Conservation (phyloP, 495 filamentous ascomycete genomes). For the Penicillium cataractarum region DNA sequence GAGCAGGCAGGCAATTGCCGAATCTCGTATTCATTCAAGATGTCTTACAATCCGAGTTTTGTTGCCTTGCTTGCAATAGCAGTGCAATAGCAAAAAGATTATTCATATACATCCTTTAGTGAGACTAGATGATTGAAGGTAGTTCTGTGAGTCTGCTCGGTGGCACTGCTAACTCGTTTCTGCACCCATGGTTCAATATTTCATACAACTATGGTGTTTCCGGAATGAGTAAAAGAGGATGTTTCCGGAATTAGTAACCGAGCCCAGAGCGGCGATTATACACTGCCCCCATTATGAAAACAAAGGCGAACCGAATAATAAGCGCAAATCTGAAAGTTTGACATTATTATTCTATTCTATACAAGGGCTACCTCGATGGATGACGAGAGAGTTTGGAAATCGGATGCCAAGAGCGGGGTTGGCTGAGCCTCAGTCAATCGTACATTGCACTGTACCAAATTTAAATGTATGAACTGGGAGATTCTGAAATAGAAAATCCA, state of each 20-base stretch:
- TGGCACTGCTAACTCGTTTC: neutral
- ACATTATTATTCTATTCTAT: no score
- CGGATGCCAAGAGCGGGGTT: neutral
- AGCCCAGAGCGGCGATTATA: no score
- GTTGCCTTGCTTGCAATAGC: neutral
- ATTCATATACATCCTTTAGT: neutral
- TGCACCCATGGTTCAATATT: no score
- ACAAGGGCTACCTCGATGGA: neutral
- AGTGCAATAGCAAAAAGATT: neutral
- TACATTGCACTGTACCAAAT: neutral
- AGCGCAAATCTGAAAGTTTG: no score
- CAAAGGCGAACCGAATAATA: no score
- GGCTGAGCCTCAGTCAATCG: neutral
- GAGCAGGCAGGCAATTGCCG: neutral
- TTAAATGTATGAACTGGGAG: neutral
- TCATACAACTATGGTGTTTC: no score
- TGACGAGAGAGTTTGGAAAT: neutral
- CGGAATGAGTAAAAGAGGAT: no score
- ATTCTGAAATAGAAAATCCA: neutral
- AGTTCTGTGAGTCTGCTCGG: neutral
- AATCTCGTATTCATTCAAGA: slow-evolving; percentile 9
- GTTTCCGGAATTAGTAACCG: no score
- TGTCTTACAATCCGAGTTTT: slow-evolving; percentile 12
- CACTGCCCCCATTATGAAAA: no score
- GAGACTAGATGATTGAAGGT: neutral